Percentiles rank a stretch among this genome's conserved stretches.
Evolutionary conservation across 139 green algal genomes (phyloP).

Genomic region (Chlorella sorokiniana): DNA sequence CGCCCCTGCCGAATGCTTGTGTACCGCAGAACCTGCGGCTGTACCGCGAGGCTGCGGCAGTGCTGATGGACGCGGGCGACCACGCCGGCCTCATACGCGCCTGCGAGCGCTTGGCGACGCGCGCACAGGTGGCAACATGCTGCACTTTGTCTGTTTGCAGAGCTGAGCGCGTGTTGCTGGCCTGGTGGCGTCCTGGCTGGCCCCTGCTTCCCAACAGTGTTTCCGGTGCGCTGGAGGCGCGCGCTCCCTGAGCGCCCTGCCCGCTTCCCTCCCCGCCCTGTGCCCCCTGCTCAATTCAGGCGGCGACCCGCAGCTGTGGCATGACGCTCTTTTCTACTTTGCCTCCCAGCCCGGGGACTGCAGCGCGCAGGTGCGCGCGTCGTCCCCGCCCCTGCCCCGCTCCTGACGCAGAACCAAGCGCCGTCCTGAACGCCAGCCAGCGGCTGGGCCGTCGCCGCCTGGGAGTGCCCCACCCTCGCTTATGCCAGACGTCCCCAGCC

Average conservation of each 20-base stretch:
- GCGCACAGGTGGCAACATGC: slow-evolving; percentile 19
- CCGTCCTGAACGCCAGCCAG: no score
- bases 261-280: background rate
- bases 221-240: background rate
- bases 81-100: slow-evolving; percentile 71
- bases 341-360: slow-evolving; percentile 47
- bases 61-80: slow-evolving; percentile 80
- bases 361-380: slow-evolving; percentile 36
- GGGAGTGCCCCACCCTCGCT: no score
- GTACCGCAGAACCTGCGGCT: slow-evolving; percentile 60
- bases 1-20: background rate
- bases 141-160: background rate
- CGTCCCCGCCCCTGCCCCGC: background rate
- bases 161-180: background rate
- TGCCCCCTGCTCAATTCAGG: no score
- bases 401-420: no score
- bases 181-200: background rate
- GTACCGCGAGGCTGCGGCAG: slow-evolving; percentile 73
- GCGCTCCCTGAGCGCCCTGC: background rate
- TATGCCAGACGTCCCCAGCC: no score
- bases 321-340: slow-evolving; percentile 80
- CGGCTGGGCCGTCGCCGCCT: no score
- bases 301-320: slow-evolving; percentile 87
- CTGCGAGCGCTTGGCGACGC: slow-evolving; percentile 73
- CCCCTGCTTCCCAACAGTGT: background rate